These are phyloP conservation scores for Coemansia sp. DNA, from an alignment of 192 early-diverging fungal genomes.

Conservation along the genomic window DNA sequence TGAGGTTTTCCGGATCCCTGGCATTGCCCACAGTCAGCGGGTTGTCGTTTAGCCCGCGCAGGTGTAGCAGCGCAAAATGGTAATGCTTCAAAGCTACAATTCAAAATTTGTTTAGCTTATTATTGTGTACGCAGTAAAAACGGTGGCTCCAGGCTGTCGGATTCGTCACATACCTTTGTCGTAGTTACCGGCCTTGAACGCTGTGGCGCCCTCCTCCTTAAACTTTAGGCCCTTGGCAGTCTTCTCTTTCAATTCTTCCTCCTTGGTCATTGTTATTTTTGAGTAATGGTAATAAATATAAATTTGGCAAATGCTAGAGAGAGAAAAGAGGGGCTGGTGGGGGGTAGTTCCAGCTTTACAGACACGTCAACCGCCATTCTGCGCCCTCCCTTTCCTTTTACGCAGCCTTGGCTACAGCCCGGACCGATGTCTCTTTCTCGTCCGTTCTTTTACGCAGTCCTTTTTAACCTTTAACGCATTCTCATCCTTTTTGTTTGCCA, in stretches of 20 bases:
- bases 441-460: background rate
- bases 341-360: background rate
- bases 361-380: background rate
- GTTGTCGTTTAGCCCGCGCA: constrained; percentile 37
- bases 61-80: constrained; percentile 37
- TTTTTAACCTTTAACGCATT: background rate
- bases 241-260: constrained; percentile 23
- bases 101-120: background rate
- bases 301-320: background rate
- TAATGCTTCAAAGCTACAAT: constrained; percentile 42
- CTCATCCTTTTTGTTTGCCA: background rate
- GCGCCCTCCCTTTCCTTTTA: background rate
- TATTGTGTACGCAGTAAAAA: background rate
- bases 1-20: constrained; percentile 20
- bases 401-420: background rate
- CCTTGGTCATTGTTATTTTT: background rate
- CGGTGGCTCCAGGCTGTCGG: background rate
- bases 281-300: background rate
- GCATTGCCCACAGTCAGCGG: constrained; percentile 17
- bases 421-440: background rate
- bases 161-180: constrained; percentile 18
- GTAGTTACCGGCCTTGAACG: constrained; percentile 36
- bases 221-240: constrained; percentile 25
- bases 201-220: constrained; percentile 35
- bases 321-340: background rate